Evolutionary conservation across 2,329 filamentous ascomycete species (phyloP), one percentile per base, ranked within the genome.

Genomic region (Pseudogymnoascus sp.): DNA sequence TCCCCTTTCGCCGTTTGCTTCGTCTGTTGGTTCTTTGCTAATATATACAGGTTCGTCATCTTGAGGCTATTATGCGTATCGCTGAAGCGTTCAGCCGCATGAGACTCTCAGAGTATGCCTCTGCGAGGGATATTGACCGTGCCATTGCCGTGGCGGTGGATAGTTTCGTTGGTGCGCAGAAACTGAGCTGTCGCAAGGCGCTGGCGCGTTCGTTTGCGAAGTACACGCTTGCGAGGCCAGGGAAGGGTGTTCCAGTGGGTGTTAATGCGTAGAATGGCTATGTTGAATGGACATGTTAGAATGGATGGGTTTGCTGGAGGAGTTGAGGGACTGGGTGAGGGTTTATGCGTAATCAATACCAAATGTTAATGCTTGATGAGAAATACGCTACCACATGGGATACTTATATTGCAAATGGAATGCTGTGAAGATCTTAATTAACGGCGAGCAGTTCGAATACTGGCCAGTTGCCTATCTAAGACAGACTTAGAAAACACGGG

Each of bases 51-150:
- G 91, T 97, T 68, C 93, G 95, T 80, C 95, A 99, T 79, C 81
- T 99, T 35, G 95, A 99, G 82, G 93, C 93, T 66, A 97, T 97
- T 72, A 96, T 99, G 79, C 91, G 95, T 72, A 96, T 96, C 72
- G 88, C 88, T 64, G 95, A 99, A 75, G 80, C 93, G 0, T 99
- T 99, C 78, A 96, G 90, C 77, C 93, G 96, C 72, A 99, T 99
- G 95, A 89, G 95, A 13, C 81, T 99, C n/a, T 95, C 90, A 0
- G 95, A 99, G 69, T 97, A 96, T 79, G 96, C 93, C 76, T 88
- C 89, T 5, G 79, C 89, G 1, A 85, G 89, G 65, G 95, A 99
- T 73, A 96, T 99, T 70, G 95, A 99, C 76, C 91, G 95, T 46
- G 95, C 95, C 64, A 99, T 99, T 72, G 91, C 93, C 13, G 95